Evolutionary conservation across 352 stramenopile genomes (phyloP), one percentile per base, ranked within the genome.

Genomic region (Pythium angustatum): DNA sequence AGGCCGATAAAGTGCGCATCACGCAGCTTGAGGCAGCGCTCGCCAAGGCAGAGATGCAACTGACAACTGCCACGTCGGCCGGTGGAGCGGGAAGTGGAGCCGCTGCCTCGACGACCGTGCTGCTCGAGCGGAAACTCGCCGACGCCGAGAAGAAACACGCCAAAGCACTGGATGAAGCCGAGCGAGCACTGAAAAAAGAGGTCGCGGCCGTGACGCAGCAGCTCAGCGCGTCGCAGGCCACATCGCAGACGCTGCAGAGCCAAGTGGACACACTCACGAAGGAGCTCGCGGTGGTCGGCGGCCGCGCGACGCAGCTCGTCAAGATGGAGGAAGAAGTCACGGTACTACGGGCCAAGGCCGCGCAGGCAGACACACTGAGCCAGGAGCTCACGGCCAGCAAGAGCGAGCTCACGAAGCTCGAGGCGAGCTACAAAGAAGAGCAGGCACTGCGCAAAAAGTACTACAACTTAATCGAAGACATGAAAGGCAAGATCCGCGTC

Each of bases 381-480:
- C 66, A 66, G 10, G 81, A 90, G 27, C 68, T 94, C 8, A 58
- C 53, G 6, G 54, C 57, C 22, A 64, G 71, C 5, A 75, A 76
- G 44, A 24, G 60, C 7, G 61, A 84, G 54, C 68, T 79, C 21
- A 53, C 45, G 21, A 87, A 83, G 26, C 76, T 95, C 22, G 85
- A 94, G 47, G 71, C 66, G 31, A 91, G 83, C 61, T 96, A 96
- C 72, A 84, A 80, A 22, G 88, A 96, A 57, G 90, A 98, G 63
- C 86, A 97, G 64, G 65, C 78, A 24, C 77, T 98, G 58, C 86
- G 92, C 22, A 98, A 98, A 77, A 98, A 97, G 64, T 98, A 98
- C 68, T 98, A 96, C 81, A 98, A 98, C 73, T 88, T 89, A 78
- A 97, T 98, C 69, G 93, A 98, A 66, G 93, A 98, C 76, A 97